Percentiles rank a stretch among this genome's conserved stretches.
Evolutionary conservation across 2,329 filamentous ascomycete genomes (phyloP).

Genomic region (Curvularia spicifera): DNA sequence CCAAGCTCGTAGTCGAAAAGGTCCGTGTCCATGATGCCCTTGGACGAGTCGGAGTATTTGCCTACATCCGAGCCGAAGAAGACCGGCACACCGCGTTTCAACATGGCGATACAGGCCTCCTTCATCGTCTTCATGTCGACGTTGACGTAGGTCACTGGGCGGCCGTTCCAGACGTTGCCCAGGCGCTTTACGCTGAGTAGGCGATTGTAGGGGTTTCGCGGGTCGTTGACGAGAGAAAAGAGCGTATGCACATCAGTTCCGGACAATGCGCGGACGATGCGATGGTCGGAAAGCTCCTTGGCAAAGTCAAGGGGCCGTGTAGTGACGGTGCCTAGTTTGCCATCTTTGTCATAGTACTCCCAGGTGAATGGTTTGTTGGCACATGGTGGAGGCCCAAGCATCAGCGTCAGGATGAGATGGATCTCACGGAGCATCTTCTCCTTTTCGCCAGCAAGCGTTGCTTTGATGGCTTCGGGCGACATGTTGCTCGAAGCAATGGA

Average conservation of each 20-base stretch:
- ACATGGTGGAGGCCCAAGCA: slow-evolving; percentile 78
- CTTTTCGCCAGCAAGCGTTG: slow-evolving; percentile 62
- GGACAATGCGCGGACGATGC: slow-evolving; percentile 63
- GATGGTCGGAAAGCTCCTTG: slow-evolving; percentile 67
- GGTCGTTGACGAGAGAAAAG: slow-evolving; percentile 85
- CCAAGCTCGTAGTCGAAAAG: slow-evolving; percentile 82
- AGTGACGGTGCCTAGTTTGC: slow-evolving; percentile 67
- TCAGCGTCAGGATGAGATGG: slow-evolving; percentile 79
- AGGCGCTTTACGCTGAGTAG: slow-evolving; percentile 79
- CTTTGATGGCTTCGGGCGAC: slow-evolving; percentile 45
- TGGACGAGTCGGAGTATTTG: slow-evolving; percentile 71
- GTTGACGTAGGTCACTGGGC: slow-evolving; percentile 81
- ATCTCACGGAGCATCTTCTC: slow-evolving; percentile 79
- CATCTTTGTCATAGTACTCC: slow-evolving; percentile 76
- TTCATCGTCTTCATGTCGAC: slow-evolving; percentile 78
- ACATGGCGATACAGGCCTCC: slow-evolving; percentile 74
- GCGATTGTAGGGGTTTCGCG: slow-evolving; percentile 74
- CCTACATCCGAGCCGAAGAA: slow-evolving; percentile 92
- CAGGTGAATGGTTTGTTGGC: slow-evolving; percentile 75
- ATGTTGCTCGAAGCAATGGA: slow-evolving; percentile 55
- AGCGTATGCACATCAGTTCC: slow-evolving; percentile 69
- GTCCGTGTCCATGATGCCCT: slow-evolving; percentile 80
- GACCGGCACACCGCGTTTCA: slow-evolving; percentile 77
- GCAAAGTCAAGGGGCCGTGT: slow-evolving; percentile 76
- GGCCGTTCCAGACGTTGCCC: slow-evolving; percentile 80